Evolutionary conservation across 345 rosid genomes (phyloP).

Genomic region (Rhodamnia rubescens): DNA sequence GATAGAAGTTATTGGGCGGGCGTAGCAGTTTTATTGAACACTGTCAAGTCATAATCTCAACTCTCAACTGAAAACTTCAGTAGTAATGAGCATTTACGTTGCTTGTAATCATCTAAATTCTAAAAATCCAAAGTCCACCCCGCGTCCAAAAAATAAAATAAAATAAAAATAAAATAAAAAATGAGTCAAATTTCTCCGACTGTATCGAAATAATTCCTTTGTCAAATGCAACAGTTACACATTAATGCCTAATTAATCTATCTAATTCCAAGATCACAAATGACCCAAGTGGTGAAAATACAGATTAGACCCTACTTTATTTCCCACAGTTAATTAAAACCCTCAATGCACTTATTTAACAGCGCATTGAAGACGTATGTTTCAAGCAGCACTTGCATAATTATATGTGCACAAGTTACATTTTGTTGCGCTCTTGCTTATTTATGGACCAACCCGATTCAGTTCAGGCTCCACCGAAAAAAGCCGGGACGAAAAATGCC

Average conservation of each 20-base stretch:
- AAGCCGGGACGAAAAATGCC: slow-evolving; percentile 29
- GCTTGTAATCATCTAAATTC: not conserved
- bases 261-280: too few species aligned
- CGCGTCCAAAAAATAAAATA: too few species aligned
- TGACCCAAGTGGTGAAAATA: not conserved
- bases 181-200: too few species aligned
- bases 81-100: not conserved
- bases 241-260: not conserved
- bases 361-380: not conserved
- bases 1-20: not conserved
- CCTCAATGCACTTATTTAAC: not conserved
- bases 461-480: too few species aligned
- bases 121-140: not conserved
- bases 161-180: too few species aligned
- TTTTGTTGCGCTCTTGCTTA: not conserved
- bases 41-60: not conserved
- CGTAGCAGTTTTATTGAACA: not conserved
- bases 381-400: not conserved
- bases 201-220: not conserved
- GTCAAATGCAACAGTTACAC: not conserved
- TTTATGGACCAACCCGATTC: not conserved
- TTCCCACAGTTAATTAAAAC: not conserved
- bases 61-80: not conserved
- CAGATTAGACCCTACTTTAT: not conserved
- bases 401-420: not conserved